Base-by-base conservation (phyloP, 2,329 filamentous ascomycete genomes). In the Fusarium virguliforme region DNA sequence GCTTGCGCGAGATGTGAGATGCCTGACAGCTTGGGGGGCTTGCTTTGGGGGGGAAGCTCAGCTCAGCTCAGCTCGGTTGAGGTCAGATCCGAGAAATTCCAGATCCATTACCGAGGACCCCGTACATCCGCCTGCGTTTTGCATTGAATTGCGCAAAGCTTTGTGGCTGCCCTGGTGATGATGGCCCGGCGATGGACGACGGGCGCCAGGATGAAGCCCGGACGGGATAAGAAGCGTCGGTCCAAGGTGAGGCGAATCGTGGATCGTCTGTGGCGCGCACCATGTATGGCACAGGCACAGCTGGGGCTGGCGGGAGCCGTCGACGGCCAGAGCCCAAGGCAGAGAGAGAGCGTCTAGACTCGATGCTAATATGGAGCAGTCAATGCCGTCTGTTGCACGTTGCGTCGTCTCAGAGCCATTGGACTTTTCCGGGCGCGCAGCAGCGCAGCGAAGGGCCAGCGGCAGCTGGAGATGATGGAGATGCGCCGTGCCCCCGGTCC, bases 171-270 rank as follows among this genome's bases (percentile, higher is more conserved):
- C 50, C 50, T 51, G 41, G 57, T 34, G 60, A 62, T 18, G 40
- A 41, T 54, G 40, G 65, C 55, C 22, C 18, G 18, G 30, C 55
- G 46, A 61, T 67, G 59, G 63, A 64, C 43, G 66, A 51, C 51
- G 43, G 24, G 59, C 43, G 63, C 59, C 65, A 68, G 68, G 68
- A 72, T 71, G 65, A 71, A 66, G 68, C 68, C 18, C 65, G 65
- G 68, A 54, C 37, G 55, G 60, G 69, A 72, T 72, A 41, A 66
- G 69, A 43, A 48, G 48, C 34, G 34, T 32, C n/a, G 30, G 41
- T 38, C 32, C 55, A 70, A 60, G 65, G 63, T 64, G 65, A 70
- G 69, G 69, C 65, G 66, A 64, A 60, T 64, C 54, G 57, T 51
- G 46, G 60, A 55, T 50, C 43, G 38, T 18, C 38, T 35, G 68